phyloP scores from a whole-genome alignment of 805 yeast species.

The Yamadazyma insecticola region DNA sequence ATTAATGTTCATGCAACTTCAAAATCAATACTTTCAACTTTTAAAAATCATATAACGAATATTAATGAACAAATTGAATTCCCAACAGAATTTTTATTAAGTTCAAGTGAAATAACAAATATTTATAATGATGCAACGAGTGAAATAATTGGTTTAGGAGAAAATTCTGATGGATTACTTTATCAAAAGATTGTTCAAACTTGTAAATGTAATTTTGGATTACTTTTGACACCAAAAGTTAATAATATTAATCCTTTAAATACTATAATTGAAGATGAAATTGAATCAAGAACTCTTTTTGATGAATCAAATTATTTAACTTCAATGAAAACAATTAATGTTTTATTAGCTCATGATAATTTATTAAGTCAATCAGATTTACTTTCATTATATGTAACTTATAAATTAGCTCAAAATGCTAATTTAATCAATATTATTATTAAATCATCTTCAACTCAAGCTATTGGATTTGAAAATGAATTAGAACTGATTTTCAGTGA shows the following conservation, averaged over 20 bases:
- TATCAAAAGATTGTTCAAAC: constrained; percentile 23
- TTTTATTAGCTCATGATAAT: constrained; percentile 28
- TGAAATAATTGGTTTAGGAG: constrained; percentile 10
- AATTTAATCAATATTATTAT: constrained; percentile 18
- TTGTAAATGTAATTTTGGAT: constrained; percentile 27
- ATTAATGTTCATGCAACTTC: constrained; percentile 23
- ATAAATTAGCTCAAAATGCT: constrained; percentile 14
- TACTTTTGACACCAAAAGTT: constrained; percentile 19
- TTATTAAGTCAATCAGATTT: constrained; percentile 30
- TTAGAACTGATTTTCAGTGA: constrained; percentile 9
- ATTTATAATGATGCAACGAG: constrained; percentile 3
- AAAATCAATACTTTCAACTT: constrained; percentile 27
- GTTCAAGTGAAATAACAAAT: constrained; percentile 15
- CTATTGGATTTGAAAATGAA: constrained; percentile 14
- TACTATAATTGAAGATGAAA: constrained; percentile 3
- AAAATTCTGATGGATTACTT: constrained; percentile 17
- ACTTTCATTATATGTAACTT: constrained; percentile 24
- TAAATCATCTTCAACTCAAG: constrained; percentile 10
- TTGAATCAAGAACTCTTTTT: constrained; percentile 7
- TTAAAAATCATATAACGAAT: constrained; percentile 23
- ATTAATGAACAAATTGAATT: constrained; percentile 29
- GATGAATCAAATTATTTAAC: constrained; percentile 10
- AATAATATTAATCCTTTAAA: constrained; percentile 1
- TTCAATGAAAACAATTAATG: constrained; percentile 15
- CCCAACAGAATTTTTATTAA: constrained; percentile 21